A percentile compares a stretch with the other conserved stretches of the same genome.
These are phyloP conservation scores for Umbelopsis sp. DNA, from an alignment of 192 early-diverging fungal species.

Conservation along the genomic window DNA sequence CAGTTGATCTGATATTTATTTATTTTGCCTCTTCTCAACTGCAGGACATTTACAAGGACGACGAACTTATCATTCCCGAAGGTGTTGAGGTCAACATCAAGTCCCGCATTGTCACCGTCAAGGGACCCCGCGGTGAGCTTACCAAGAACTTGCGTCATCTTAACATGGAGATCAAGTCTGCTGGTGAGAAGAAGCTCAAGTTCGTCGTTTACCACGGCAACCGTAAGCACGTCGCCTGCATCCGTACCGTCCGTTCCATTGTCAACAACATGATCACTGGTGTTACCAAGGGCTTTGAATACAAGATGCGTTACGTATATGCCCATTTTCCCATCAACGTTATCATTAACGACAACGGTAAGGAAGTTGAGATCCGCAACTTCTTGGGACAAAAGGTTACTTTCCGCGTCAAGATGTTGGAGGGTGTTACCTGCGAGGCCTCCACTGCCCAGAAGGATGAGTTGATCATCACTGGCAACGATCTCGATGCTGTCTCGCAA, in stretches of 20 bases:
- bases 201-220: slow-evolving; percentile 93
- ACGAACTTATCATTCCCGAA: slow-evolving; percentile 88
- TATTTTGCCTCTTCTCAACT: slow-evolving; percentile 35
- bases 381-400: slow-evolving; percentile 96
- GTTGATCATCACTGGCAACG: slow-evolving; percentile 91
- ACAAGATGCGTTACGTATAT: slow-evolving; percentile 99
- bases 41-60: slow-evolving; percentile 92
- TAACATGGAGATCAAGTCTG: slow-evolving; percentile 86
- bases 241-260: slow-evolving; percentile 95
- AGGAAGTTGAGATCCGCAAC: slow-evolving; percentile 95
- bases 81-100: slow-evolving; percentile 86
- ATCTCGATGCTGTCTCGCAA: slow-evolving; percentile 93
- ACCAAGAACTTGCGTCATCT: slow-evolving; percentile 92
- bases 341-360: slow-evolving; percentile 76
- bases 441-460: slow-evolving; percentile 93
- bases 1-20: not conserved
- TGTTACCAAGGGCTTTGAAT: slow-evolving; percentile 98
- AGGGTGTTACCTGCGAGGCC: slow-evolving; percentile 79
- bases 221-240: slow-evolving; percentile 98
- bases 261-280: slow-evolving; percentile 98
- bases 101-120: slow-evolving; percentile 85
- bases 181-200: slow-evolving; percentile 69
- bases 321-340: slow-evolving; percentile 99
- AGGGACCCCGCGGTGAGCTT: slow-evolving; percentile 90
- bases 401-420: slow-evolving; percentile 83